Conservation (phyloP, 2,329 filamentous ascomycete genomes). For the Trichoderma breve region DNA sequence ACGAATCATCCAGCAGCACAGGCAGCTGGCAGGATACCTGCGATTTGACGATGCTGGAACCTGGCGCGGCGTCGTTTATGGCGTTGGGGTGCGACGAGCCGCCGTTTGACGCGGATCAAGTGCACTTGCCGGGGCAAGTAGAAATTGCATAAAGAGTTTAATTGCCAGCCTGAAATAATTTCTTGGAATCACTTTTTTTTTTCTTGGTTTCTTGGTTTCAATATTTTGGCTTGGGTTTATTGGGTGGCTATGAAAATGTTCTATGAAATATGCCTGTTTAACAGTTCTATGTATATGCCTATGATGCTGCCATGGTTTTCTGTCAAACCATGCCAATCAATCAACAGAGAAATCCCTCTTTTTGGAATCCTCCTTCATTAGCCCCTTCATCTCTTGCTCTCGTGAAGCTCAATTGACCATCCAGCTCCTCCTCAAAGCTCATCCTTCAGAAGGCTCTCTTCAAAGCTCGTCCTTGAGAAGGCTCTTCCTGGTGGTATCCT, state of each 20-base stretch:
- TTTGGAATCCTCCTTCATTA: background rate
- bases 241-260: background rate
- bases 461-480: conserved; percentile 15
- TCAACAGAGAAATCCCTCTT: background rate
- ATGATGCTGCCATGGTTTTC: background rate
- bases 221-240: background rate
- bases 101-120: conserved; percentile 15
- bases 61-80: conserved; percentile 7
- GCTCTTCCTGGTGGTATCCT: conserved; percentile 1
- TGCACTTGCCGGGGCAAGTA: conserved; percentile 14
- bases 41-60: conserved; percentile 14
- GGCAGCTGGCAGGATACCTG: conserved; percentile 17
- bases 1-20: conserved; percentile 10
- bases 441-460: background rate
- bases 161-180: background rate
- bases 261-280: conserved; percentile 2
- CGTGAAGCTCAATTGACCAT: background rate
- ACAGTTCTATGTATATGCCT: background rate
- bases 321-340: background rate
- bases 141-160: conserved; percentile 3
- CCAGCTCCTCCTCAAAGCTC: background rate
- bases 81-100: background rate
- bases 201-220: background rate
- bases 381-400: background rate
- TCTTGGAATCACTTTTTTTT: background rate